Base-by-base conservation (phyloP, 1,284 basidiomycete species). In the Phellopilus nigrolimitatus region DNA sequence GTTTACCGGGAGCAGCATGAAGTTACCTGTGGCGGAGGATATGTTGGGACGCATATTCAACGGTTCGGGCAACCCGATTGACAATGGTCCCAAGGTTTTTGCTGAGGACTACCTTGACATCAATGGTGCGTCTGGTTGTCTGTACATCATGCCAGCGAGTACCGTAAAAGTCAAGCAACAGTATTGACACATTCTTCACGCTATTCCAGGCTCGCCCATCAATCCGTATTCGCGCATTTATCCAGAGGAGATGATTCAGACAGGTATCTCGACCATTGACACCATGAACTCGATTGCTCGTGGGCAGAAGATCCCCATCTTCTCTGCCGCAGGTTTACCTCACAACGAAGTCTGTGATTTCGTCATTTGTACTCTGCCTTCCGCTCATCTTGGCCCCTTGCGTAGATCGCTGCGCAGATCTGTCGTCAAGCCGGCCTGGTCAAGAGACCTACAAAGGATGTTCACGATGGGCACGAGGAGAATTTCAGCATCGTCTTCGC, bases 241-340 rank as follows among this genome's bases (percentile, higher is more conserved):
- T 74, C 97, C 97, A 57, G 97, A 99, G 71, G 95, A 99, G 75
- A 99, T 99, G 97, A 99, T 99, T 61, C 97, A 99, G 71, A 99
- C 97, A 17, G 97, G 97, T 74, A 99, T 99, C 67, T 98, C 95
- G 34, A 99, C 97, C 28, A 97, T 98, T 66, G 94, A 98, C 70
- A 86, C 84, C 46, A 97, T 98, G 95, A 97, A 99, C 75, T 97
- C 95, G 57, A 99, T 99, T 67, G 97, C 97, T 53, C 93, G 97
- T 76, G 97, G 97, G 41, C 97, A 99, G 71, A 99, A 99, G 82
- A 99, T 99, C 59, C 97, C 97, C 57, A 99, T 99, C 69, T 99
- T 99, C 79, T 98, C 94, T 54, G 97, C 97, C 41, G 92, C 97
- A 54, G 95, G 97, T 82, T 76, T 99, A 52, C 97, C 97, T 44